phyloP scores from a whole-genome alignment of 371 early-diverging fungal species.

The Apophysomyces ossiformis region DNA sequence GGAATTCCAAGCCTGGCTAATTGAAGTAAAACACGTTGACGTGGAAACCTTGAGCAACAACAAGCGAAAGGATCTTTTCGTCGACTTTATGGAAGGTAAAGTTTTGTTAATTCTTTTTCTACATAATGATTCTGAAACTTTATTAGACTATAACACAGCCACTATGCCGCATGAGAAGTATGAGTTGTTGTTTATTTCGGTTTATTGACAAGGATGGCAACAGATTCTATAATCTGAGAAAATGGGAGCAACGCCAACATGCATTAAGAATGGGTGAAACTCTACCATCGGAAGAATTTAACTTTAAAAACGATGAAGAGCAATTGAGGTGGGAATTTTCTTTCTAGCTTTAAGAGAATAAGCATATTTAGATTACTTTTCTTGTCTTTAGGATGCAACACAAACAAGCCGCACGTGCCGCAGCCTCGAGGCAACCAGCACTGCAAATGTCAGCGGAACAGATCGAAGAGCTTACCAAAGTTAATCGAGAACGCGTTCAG shows the following conservation, averaged over 20 bases:
- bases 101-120: too few species aligned
- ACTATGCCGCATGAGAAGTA: conserved; percentile 75
- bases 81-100: conserved; percentile 71
- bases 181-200: conserved; percentile 25
- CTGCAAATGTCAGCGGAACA: conserved; percentile 57
- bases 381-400: conserved; percentile 23
- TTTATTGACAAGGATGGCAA: conserved; percentile 7
- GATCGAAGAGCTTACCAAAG: conserved; percentile 65
- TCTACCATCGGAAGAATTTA: conserved; percentile 27
- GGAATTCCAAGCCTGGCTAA: conserved; percentile 79
- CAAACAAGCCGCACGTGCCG: conserved; percentile 20
- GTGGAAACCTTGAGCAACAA: conserved; percentile 59
- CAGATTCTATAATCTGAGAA: conserved; percentile 59
- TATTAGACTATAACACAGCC: conserved; percentile 72
- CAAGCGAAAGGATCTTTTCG: conserved; percentile 66
- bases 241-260: conserved; percentile 65
- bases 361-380: too few species aligned
- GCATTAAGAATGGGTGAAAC: conserved; percentile 62
- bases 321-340: conserved; percentile 36
- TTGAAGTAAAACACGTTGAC: conserved; percentile 69
- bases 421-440: conserved; percentile 35
- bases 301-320: conserved; percentile 55
- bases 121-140: background rate
- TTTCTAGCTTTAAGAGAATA: background rate
- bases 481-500: conserved; percentile 68